These are phyloP conservation scores for Pichia californica DNA, from an alignment of 805 yeast genomes.

Conservation along the genomic window DNA sequence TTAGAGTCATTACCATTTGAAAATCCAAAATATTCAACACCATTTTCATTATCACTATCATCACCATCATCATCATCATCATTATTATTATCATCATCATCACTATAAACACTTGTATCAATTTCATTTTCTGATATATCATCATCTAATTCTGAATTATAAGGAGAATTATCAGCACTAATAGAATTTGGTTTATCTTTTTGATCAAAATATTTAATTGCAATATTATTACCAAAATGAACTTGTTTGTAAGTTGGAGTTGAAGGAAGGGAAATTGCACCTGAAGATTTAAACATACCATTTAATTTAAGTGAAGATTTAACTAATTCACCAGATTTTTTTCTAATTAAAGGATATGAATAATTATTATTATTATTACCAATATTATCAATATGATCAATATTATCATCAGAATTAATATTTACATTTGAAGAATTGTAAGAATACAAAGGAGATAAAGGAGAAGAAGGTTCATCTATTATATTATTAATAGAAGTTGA, in stretches of 20 bases:
- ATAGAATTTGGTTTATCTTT: constrained; percentile 75
- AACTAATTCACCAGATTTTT: constrained; percentile 83
- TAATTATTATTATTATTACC: not conserved
- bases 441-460: not conserved
- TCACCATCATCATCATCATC: constrained; percentile 22
- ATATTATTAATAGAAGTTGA: not conserved
- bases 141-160: constrained; percentile 26
- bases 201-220: constrained; percentile 66
- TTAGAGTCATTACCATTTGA: constrained; percentile 15
- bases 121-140: not conserved
- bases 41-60: not conserved
- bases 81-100: constrained; percentile 21
- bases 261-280: constrained; percentile 39
- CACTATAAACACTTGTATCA: constrained; percentile 22
- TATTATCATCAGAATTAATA: not conserved
- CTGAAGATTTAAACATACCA: constrained; percentile 11
- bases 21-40: constrained; percentile 1
- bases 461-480: not conserved
- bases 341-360: constrained; percentile 49
- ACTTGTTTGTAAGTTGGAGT: constrained; percentile 67
- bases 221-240: constrained; percentile 74
- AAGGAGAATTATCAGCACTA: constrained; percentile 59
- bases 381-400: not conserved
- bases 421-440: not conserved
- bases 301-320: constrained; percentile 61